phyloP scores from a whole-genome alignment of 1,284 basidiomycete genomes.

The Inonotus hispidus region DNA sequence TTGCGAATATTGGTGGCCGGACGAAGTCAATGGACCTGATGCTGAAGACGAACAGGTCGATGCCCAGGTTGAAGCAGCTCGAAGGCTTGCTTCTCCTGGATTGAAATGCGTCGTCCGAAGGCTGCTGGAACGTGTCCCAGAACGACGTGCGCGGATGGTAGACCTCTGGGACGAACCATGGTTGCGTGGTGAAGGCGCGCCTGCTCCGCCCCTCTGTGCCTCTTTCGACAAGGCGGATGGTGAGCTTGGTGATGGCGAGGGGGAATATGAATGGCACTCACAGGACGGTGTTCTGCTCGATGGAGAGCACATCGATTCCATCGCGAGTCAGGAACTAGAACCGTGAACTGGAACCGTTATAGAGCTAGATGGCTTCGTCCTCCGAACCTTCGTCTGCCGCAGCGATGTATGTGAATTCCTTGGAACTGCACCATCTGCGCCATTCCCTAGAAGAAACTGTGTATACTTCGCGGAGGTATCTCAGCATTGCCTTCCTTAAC shows the following conservation, averaged over 20 bases:
- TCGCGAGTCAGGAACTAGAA: constrained; percentile 15
- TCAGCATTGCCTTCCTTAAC: not conserved
- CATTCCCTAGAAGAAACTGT: no score
- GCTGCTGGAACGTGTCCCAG: constrained; percentile 66
- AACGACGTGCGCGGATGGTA: constrained; percentile 49
- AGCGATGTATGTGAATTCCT: no score
- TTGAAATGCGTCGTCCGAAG: constrained; percentile 51
- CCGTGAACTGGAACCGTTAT: constrained; percentile 12
- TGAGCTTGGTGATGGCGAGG: not conserved
- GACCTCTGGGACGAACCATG: constrained; percentile 67
- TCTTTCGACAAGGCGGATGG: not conserved
- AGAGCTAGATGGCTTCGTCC: not conserved
- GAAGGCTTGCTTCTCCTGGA: constrained; percentile 40
- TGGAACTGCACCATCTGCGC: no score
- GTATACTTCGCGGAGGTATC: not conserved
- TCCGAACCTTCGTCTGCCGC: not conserved
- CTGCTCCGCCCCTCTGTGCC: constrained; percentile 8
- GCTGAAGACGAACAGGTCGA: constrained; percentile 16
- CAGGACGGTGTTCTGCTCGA: constrained; percentile 14
- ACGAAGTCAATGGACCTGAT: constrained; percentile 24
- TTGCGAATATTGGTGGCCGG: constrained; percentile 72
- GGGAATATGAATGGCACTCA: not conserved
- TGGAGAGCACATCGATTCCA: constrained; percentile 17
- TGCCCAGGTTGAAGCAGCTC: constrained; percentile 23
- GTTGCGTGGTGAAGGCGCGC: constrained; percentile 36